Evolutionary conservation across 805 yeast species (phyloP).

Genomic region (Suhomyces kilbournensis): DNA sequence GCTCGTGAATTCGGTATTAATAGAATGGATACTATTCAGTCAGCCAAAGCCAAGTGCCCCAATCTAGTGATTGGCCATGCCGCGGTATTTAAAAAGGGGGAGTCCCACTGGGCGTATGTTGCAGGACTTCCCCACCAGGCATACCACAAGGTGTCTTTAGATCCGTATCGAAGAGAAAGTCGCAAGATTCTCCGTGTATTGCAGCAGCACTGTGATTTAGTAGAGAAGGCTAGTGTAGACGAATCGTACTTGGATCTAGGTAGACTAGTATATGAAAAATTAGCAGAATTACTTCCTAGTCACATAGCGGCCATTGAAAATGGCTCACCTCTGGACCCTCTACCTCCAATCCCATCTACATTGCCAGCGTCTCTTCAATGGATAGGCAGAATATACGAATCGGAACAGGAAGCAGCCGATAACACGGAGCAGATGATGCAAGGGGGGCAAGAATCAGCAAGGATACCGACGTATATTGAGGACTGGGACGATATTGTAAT

Average conservation of each 20-base stretch:
- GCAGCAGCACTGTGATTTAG: constrained; percentile 56
- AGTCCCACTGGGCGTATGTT: constrained; percentile 75
- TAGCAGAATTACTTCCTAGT: constrained; percentile 47
- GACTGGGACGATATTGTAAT: constrained; percentile 80
- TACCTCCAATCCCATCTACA: constrained; percentile 46
- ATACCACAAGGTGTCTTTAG: constrained; percentile 79
- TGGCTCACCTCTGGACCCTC: constrained; percentile 12
- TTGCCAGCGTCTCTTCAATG: constrained; percentile 33
- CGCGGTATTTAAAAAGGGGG: constrained; percentile 88
- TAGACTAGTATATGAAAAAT: constrained; percentile 46
- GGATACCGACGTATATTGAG: not conserved
- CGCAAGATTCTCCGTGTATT: constrained; percentile 72
- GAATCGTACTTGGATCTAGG: constrained; percentile 90
- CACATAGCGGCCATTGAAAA: constrained; percentile 9
- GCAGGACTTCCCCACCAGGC: constrained; percentile 56
- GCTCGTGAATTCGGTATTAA: constrained; percentile 82
- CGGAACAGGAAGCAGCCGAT: not conserved
- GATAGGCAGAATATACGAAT: constrained; percentile 4
- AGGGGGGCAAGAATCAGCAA: not conserved
- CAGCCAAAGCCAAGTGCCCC: constrained; percentile 77
- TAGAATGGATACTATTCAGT: constrained; percentile 68
- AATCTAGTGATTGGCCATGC: constrained; percentile 79
- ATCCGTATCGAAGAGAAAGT: constrained; percentile 87
- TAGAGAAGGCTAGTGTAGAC: constrained; percentile 95
- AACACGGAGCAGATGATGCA: not conserved